phyloP scores from a whole-genome alignment of 2,329 filamentous ascomycete species.

The Aspergillus sp. region DNA sequence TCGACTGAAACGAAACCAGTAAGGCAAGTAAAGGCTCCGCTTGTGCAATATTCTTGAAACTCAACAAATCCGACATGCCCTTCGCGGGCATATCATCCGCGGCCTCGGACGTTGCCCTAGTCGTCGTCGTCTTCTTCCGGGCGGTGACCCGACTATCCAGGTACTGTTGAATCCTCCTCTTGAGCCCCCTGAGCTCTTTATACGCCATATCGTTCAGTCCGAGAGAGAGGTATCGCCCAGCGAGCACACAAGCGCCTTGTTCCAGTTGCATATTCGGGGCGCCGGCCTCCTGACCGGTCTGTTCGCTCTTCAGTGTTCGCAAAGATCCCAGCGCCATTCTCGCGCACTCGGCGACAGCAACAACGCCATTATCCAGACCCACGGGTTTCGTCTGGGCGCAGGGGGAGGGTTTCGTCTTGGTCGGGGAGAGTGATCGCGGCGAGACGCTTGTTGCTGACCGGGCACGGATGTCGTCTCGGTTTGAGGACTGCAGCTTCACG shows the following conservation, averaged over 20 bases:
- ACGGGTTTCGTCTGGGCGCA: constrained; percentile 1
- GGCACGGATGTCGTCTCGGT: constrained; percentile 13
- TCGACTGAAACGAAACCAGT: constrained; percentile 41
- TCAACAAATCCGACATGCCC: constrained; percentile 38
- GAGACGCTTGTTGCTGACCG: constrained; percentile 21
- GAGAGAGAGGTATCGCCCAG: constrained; percentile 40
- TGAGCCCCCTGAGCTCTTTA: constrained; percentile 41
- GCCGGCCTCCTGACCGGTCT: constrained; percentile 15
- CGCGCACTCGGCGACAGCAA: constrained; percentile 40
- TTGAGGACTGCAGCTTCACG: constrained; percentile 29
- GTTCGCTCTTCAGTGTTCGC: constrained; percentile 33
- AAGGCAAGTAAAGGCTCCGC: constrained; percentile 29
- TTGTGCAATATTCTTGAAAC: constrained; percentile 29
- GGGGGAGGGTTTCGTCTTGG: constrained; percentile 19
- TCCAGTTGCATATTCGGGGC: constrained; percentile 41
- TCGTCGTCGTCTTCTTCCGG: constrained; percentile 16
- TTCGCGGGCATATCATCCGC: constrained; percentile 30
- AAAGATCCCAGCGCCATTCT: constrained; percentile 39
- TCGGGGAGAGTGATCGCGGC: constrained; percentile 22
- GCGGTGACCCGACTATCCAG: constrained; percentile 22
- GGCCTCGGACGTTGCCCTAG: constrained; percentile 10
- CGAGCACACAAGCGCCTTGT: constrained; percentile 43
- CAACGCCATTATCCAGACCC: constrained; percentile 23
- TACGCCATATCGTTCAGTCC: constrained; percentile 41
- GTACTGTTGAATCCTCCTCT: constrained; percentile 34